phyloP scores from a whole-genome alignment of 192 early-diverging fungal species.

The Rhizophagus prolifer region DNA sequence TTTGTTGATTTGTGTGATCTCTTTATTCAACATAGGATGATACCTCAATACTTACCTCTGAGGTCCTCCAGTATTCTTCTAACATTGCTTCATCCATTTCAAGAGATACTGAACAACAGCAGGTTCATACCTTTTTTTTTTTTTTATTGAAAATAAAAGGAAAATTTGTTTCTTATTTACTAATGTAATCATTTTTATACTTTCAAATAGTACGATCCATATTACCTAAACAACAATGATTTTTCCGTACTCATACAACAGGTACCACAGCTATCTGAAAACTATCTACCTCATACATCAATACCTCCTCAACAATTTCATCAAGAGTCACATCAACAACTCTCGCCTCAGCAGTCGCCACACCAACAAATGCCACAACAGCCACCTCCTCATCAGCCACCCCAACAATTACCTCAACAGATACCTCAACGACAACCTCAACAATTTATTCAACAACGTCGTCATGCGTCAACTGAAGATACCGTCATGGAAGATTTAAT shows the following conservation, averaged over 20 bases:
- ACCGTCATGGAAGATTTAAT: background rate
- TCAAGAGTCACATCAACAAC: no score
- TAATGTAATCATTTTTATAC: no score
- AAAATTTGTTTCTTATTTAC: no score
- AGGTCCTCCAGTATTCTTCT: background rate
- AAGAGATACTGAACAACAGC: background rate
- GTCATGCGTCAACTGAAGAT: background rate
- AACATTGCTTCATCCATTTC: slow-evolving; percentile 16
- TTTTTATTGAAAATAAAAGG: background rate
- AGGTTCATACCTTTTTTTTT: background rate
- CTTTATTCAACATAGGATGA: background rate
- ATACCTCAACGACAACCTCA: background rate
- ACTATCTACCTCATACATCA: background rate
- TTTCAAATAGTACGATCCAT: slow-evolving; percentile 28
- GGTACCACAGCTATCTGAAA: background rate
- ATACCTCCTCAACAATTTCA: background rate
- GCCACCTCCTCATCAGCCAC: background rate
- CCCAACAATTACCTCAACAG: background rate
- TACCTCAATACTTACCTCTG: background rate
- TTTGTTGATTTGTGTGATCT: background rate
- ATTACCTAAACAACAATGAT: slow-evolving; percentile 18
- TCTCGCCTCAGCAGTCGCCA: background rate
- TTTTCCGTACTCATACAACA: background rate
- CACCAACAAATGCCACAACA: background rate
- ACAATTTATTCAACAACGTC: background rate